Evolutionary conservation across 345 rosid genomes (phyloP), one percentile per base, ranked within the genome.

Genomic region (Linum trigynum): DNA sequence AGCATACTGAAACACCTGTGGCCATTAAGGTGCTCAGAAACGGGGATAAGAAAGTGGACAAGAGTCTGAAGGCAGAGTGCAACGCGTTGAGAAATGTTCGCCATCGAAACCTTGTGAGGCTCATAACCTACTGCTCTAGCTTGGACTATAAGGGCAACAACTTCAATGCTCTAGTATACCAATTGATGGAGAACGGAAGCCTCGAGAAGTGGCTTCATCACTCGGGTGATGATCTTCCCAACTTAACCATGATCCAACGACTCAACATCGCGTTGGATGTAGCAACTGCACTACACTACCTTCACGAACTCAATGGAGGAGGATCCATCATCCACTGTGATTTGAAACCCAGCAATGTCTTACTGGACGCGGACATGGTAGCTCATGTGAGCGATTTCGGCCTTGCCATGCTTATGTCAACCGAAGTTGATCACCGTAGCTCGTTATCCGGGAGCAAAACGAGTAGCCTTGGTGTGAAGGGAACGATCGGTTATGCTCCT

Each of bases 331-430:
- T 69, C 40, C 76, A 78, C 35, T 39, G 76, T 5, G 78, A 74
- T 63, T 15, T 71, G 42, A 78, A 74, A 51, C 78, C 72, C 10
- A 59, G 65, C 62, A 74, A 74, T 45, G 67, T 78, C n/a, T 75
- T 71, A 17, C 71, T 71, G 1, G 70, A 74, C 12, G 67, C 63
- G 2, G 65, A 71, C 16, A 71, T 74, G 76, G 61, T 65, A 65
- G 74, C 74, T n/a, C 71, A 68, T 59, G 70, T 75, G 4, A 57
- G 79, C 37, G 76, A 69, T 35, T 75, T 75, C 1, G 71, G 76
- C n/a, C 42, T 75, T 55, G 76, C 72, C 4, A 75, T 57, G 41
- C 4, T 75, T 38, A 71, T 78, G 17, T 57, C 60, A 16, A 57
- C 60, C 3, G 60, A 5, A 45, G 10, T 2, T 7, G 12, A 2